Conservation (phyloP, 768 basidiomycete species). For the Paxillus involutus region DNA sequence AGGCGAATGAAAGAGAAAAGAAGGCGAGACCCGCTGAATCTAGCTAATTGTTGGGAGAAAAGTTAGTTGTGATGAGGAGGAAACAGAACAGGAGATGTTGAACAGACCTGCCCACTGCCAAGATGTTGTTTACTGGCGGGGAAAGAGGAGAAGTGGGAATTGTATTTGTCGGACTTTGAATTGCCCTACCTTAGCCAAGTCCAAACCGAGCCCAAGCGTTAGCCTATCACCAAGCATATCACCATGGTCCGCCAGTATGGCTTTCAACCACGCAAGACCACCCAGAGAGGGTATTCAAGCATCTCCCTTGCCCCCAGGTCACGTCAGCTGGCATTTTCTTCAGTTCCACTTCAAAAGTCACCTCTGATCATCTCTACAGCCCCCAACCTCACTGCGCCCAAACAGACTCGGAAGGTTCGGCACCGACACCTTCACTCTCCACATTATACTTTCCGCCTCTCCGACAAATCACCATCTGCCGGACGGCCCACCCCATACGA, state of each 20-base stretch:
- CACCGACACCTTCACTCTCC: neutral
- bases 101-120: slow-evolving; percentile 10
- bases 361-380: neutral
- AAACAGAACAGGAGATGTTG: slow-evolving; percentile 2
- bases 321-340: neutral
- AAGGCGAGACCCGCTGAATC: neutral
- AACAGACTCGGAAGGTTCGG: neutral
- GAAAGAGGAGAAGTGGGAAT: slow-evolving; percentile 15
- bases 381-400: neutral
- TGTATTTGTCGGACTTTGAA: slow-evolving; percentile 43
- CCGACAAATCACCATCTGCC: neutral
- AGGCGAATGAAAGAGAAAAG: slow-evolving; percentile 6
- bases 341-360: neutral
- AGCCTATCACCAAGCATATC: too few relatives aligned
- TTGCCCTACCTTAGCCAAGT: neutral
- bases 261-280: neutral
- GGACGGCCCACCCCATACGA: neutral
- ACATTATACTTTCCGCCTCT: neutral
- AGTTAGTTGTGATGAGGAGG: slow-evolving; percentile 10
- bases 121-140: neutral
- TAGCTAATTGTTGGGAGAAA: slow-evolving; percentile 6
- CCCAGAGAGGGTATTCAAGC: slow-evolving; percentile 2
- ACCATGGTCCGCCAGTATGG: neutral
- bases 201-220: neutral
- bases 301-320: slow-evolving; percentile 1